Evolutionary conservation across 352 stramenopile species (phyloP).

Genomic region (Phytophthora europaea): DNA sequence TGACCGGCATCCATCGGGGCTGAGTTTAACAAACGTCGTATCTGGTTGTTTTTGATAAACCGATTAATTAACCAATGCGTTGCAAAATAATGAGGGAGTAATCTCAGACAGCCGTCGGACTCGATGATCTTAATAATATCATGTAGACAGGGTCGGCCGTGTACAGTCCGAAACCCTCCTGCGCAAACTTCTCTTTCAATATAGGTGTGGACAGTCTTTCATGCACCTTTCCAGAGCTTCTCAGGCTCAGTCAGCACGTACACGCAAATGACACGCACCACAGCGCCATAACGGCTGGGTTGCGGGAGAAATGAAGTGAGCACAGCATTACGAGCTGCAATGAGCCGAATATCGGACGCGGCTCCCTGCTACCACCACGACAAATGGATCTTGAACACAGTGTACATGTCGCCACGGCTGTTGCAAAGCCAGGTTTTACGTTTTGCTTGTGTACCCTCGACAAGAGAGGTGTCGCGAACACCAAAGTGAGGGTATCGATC

Average conservation of each 20-base stretch:
- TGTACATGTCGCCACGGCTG: background rate
- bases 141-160: conserved; percentile 14
- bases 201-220: background rate
- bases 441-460: conserved; percentile 9
- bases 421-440: conserved; percentile 5
- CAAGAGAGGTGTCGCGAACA: conserved; percentile 3
- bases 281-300: background rate
- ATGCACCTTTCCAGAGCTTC: background rate
- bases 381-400: background rate
- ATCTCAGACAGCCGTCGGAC: background rate
- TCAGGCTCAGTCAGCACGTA: conserved; percentile 5
- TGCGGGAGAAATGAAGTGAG: conserved; percentile 1
- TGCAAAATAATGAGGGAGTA: background rate
- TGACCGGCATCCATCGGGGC: background rate
- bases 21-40: background rate
- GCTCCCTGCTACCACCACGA: background rate
- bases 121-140: conserved; percentile 3
- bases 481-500: conserved; percentile 9
- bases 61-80: conserved; percentile 11
- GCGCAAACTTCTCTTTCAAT: background rate
- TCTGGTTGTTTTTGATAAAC: background rate
- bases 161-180: background rate
- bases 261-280: background rate
- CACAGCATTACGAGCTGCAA: background rate
- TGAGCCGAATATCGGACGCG: background rate